Percentiles rank a stretch among this genome's conserved stretches.
These are phyloP conservation scores for Hypsizygus ulmarius DNA, from an alignment of 1,284 basidiomycete genomes.

Conservation along the genomic window DNA sequence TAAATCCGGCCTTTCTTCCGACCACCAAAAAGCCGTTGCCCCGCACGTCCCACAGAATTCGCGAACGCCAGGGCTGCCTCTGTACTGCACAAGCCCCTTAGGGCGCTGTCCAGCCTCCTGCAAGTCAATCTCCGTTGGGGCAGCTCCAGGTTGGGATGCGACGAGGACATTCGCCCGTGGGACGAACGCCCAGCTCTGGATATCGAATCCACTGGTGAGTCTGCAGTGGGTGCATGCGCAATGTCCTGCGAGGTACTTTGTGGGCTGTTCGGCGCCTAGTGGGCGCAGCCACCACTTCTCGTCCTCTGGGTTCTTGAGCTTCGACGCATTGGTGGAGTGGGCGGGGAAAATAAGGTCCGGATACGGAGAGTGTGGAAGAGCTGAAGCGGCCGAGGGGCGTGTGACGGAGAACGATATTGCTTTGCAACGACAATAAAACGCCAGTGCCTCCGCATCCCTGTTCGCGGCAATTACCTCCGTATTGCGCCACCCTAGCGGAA, in stretches of 20 bases:
- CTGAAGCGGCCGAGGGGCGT: conserved; percentile 4
- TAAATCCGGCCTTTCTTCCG: conserved; percentile 26
- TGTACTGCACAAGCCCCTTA: no score
- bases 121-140: conserved; percentile 18
- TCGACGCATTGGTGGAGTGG: background rate
- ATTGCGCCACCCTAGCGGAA: conserved; percentile 2
- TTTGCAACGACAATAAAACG: background rate
- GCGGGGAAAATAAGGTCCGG: background rate
- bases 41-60: conserved; percentile 34
- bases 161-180: conserved; percentile 27
- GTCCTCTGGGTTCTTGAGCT: background rate
- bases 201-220: conserved; percentile 26
- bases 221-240: conserved; percentile 30
- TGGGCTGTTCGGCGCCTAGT: conserved; percentile 16
- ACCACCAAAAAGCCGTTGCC: conserved; percentile 33
- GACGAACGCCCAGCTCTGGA: conserved; percentile 32
- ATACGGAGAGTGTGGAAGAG: background rate
- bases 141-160: background rate
- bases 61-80: no score
- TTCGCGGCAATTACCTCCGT: no score
- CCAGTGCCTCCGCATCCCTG: no score
- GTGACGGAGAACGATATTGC: background rate
- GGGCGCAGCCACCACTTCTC: conserved; percentile 31
- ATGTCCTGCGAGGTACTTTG: conserved; percentile 29
- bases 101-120: conserved; percentile 6